Evolutionary conservation across 2,329 filamentous ascomycete species (phyloP), one percentile per base, ranked within the genome.

Genomic region (Aspergillus ustus): DNA sequence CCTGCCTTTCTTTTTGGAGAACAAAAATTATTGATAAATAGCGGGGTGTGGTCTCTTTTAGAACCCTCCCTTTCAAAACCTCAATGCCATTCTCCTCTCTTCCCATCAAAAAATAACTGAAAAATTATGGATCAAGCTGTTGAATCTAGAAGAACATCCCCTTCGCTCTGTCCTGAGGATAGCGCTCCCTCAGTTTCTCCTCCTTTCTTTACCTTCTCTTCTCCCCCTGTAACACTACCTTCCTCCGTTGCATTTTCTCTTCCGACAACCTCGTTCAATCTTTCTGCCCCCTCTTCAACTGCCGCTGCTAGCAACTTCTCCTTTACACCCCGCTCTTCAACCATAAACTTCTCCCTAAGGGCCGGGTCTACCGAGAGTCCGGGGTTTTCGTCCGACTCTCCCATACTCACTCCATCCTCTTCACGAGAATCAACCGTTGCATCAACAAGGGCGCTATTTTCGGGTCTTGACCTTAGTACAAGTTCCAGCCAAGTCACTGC

Each of bases 371-470:
- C 15, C 4, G 44, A 37, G 17, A 34, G 11, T 28, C 20, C 52
- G 5, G 34, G 6, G 28, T 19, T 22, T 15, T n/a, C 11, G 2
- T 44, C 31, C 20, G 25, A 34, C 28, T 2, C 8, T 25, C 22
- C 13, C 37, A 28, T 37, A 19, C 50, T 49, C 17, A 45, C 34
- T 15, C 45, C 45, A 8, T 19, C 19, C 22, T 29, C 22, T 9
- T 48, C 51, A 17, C 13, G 44, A 28, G 58, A 45, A 11, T 31
- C 46, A 29, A 60, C 58, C 20, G 50, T 52, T 17, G 44, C 50
- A 31, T 49, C n/a, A 7, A 52, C 34, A 31, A 40, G 57, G n/a
- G 45, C 28, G 17, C 15, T 54, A 7, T 59, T 53, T 15, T 13
- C 48, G 25, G 19, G 28, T 7, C 22, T 37, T 34, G 45, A 50